Evolutionary conservation across 305 asterid genomes (phyloP), one percentile per base, ranked within the genome.

Genomic region (Fraxinus platypoda): DNA sequence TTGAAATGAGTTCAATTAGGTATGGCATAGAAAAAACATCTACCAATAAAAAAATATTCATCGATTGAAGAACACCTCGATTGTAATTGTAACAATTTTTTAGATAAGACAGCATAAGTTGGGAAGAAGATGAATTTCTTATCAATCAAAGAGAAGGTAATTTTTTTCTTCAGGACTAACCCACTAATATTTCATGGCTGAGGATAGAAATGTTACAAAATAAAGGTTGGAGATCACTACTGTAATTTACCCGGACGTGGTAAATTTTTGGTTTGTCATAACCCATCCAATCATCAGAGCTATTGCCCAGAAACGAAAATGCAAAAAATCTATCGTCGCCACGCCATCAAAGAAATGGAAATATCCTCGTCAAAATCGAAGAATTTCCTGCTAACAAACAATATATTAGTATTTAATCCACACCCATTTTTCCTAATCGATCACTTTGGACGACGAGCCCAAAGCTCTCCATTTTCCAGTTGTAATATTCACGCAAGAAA

Each of bases 391-490:
- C 74, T 11, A 66, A 26, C n/a, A 66, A 12, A 66, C 74, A 66
- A 9, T 12, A 9, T 23, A 52, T 43, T 12, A 43, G n/a, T 5
- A 59, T 59, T 59, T 59, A 59, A 59, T 26, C 73, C 34, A 25
- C 41, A 71, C 25, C 43, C 43, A 30, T 30, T 75, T 68, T 5
- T 4, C 83, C 43, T 52, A 41, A 71, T 52, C 87, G 85, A 57
- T 85, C 85, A 79, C 80, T 76, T 33, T 74, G 85, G 88, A 84
- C 90, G 90, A 84, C 83, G 84, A 74, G 38, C 49, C 80, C 90
- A 28, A 88, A 79, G 88, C 6, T 31, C 57, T 78, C 76, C 62
- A 83, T 71, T 76, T 78, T 79, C 84, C 80, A 80, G 84, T 80
- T 83, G 86, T 87, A 74, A 38, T 81, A 46, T 78, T 66, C 59